A percentile compares a stretch with the other conserved stretches of the same genome.
Evolutionary conservation across 148 eudicot genomes (phyloP).

Genomic region (Fallopia convolvulus): DNA sequence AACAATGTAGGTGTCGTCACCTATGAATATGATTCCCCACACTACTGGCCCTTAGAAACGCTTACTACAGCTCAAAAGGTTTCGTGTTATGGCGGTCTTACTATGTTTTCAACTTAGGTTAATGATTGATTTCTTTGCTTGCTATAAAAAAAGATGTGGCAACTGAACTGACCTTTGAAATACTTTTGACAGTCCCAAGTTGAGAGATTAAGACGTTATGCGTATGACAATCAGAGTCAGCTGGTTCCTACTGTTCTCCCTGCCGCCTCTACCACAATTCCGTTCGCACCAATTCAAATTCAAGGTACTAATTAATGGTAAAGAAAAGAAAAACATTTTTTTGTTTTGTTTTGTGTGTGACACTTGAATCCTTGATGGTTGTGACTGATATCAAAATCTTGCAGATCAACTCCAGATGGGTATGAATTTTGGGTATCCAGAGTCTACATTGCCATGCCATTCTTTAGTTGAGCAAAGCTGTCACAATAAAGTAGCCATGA

Average conservation of each 20-base stretch:
- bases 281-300: not conserved
- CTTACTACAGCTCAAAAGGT: too few species aligned
- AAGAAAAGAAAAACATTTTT: too few species aligned
- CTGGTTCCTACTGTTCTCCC: constrained; percentile 20
- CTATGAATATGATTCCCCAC: too few species aligned
- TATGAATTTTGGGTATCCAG: not conserved
- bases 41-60: too few species aligned
- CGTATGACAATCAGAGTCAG: constrained; percentile 25
- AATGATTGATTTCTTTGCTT: too few species aligned
- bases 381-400: not conserved
- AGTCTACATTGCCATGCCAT: not conserved
- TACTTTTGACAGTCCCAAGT: constrained; percentile 32
- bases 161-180: constrained; percentile 7
- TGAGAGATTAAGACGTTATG: constrained; percentile 30
- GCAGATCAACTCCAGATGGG: not conserved
- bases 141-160: constrained; percentile 31
- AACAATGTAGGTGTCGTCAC: too few species aligned
- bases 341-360: too few species aligned
- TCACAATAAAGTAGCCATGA: not conserved
- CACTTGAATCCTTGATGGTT: too few species aligned
- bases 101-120: too few species aligned
- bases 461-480: not conserved
- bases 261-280: not conserved
- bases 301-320: too few species aligned
- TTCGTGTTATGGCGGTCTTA: too few species aligned